Conservation (phyloP, 75 land plant genomes). For the Chamaecyparis obtusa region DNA sequence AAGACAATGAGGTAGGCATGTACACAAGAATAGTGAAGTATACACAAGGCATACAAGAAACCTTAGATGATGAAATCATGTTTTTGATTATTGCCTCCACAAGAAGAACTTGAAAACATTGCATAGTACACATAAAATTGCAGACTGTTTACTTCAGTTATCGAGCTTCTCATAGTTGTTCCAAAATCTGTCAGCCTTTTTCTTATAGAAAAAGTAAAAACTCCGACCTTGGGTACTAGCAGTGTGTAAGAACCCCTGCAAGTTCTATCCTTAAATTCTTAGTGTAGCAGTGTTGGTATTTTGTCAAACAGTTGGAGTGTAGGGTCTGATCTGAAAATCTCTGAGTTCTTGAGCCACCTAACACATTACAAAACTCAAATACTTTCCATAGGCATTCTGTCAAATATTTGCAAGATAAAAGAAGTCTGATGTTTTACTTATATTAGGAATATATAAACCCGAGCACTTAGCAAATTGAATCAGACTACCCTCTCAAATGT, state of each 20-base stretch:
- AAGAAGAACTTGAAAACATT: not conserved
- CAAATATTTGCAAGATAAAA: too few species aligned
- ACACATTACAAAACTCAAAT: too few species aligned
- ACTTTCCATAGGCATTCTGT: too few species aligned
- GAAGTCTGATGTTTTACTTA: too few species aligned
- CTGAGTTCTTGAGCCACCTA: too few species aligned
- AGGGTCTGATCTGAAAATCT: too few species aligned
- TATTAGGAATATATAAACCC: too few species aligned
- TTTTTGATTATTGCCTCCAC: not conserved
- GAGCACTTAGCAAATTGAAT: too few species aligned
- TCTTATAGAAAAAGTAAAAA: not conserved
- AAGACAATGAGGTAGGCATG: not conserved
- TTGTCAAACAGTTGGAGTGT: too few species aligned
- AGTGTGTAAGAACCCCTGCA: not conserved
- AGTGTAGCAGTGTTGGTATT: too few species aligned
- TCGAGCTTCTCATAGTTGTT: not conserved
- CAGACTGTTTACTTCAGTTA: not conserved
- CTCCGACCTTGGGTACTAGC: not conserved
- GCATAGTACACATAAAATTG: not conserved
- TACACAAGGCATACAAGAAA: not conserved
- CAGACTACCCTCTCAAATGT: too few species aligned
- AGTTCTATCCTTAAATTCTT: too few species aligned
- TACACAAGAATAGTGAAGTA: not conserved
- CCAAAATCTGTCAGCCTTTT: not conserved
- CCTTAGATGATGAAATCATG: not conserved